Evolutionary conservation across 1,284 basidiomycete species (phyloP), one percentile per base, ranked within the genome.

Genomic region (Cryptococcus neoformans): DNA sequence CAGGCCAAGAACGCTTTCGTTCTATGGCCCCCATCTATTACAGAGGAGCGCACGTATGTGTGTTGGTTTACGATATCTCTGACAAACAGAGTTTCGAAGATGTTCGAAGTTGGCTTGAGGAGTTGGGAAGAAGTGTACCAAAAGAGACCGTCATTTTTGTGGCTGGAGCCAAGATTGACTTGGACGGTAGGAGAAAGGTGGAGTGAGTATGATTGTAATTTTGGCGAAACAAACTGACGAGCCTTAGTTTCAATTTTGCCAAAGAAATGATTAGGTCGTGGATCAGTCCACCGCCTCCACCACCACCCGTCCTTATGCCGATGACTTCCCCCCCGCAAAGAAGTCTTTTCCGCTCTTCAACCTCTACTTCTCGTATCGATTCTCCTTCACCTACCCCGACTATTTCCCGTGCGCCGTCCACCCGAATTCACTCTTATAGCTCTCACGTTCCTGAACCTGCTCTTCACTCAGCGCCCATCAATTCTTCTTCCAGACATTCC

Each of bases 1-100:
- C 94, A 44, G 94, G 94, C n/a, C 93, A 97, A 81, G 94, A 98
- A 81, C 82, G 92, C 51, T 97, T 96, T 78, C 83, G 93, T 62
- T 90, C 88, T 70, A 93, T 97, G 90, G 92, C 93, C 66, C 80
- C 80, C 6, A 80, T 82, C 60, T 83, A 82, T 66, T 82, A 82
- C 54, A 76, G 81, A 1, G 81, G 81, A 0, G 78, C 80, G 8
- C 77, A 81, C 57, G 81, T 80, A 0, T 81, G 81, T 3, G 74
- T 83, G 12, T 68, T 83, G 34, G 81, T 83, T 0, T 83, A 77
- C 56, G 76, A 78, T 58, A 66, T 70, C 21, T 63, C 71, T 34
- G 91, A 90, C 78, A 82, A 84, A 64, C 81, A 87, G 57, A 90
- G 89, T 49, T 95, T 98, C 80, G 84, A 91, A 59, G 94, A 96